Evolutionary conservation across 257 asterid genomes (phyloP), one percentile per base, ranked within the genome.

Genomic region (Fraxinus anomala): DNA sequence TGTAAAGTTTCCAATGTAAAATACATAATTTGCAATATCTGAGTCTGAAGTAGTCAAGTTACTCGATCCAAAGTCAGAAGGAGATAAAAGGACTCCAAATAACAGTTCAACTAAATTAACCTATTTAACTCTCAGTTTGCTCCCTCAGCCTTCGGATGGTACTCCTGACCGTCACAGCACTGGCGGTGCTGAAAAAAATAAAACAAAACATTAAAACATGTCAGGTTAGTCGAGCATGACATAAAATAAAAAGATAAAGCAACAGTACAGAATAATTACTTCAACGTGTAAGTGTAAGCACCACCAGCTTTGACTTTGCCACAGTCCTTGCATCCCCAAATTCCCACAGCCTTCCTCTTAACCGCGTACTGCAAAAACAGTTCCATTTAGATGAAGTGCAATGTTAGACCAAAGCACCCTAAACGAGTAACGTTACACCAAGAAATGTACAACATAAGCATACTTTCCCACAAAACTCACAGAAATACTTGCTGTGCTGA

Each of bases 101-200:
- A 28, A 63, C 6, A 39, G 39, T 8, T 39, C 13, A 14, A 39
- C n/a, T 37, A 39, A 31, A 9, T 70, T 21, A 31, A 33, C 68
- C 17, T 24, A 74, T 81, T 76, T 86, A 90, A 75, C 89, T 87
- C 89, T 90, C 96, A 0, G 93, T 90, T 87, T 86, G 92, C 88
- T 90, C 92, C 87, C 93, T 90, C 80, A 90, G 79, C 93, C 93
- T 86, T 77, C 92, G 78, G 76, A 89, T 90, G 51, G 93, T 87
- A 89, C 96, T 90, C 87, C 93, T 86, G 16, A 90, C 96, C 0
- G 96, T 90, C 73, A 90, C 93, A 6, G 90, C 91, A 76, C 91
- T 87, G 1, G 96, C 93, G 63, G 93, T 90, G 85, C 91, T 90
- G 92, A 80, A 37, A 79, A 76, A 61, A 21, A 51, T 28, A 31